Base-by-base conservation (phyloP, 2,329 filamentous ascomycete species). In the Aspergillus carbonarius region DNA sequence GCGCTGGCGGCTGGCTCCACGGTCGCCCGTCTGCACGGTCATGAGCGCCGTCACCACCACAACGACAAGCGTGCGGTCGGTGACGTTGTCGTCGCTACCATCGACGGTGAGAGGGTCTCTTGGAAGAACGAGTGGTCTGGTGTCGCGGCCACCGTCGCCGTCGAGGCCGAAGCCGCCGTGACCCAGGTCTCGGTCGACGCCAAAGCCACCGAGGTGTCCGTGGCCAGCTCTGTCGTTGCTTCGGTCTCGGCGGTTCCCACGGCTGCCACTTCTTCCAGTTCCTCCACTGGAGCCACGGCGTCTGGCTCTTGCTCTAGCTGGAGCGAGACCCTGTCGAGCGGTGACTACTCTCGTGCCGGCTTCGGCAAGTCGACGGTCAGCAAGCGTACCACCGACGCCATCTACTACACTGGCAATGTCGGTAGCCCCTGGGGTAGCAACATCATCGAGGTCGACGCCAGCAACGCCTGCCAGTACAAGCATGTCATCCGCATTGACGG, bases 371-470 rank as follows among this genome's bases (percentile, higher is more conserved):
- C 64, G 59, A 34, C 54, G 15, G n/a, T 54, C 40, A 48, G 44
- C 44, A 63, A 66, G 51, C 51, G 51, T 51, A 42, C 44, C 17
- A 59, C 61, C 27, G 58, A 62, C 32, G 58, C 61, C 44, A 62
- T 67, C 56, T 63, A 64, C 55, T 76, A 71, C 63, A 59, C 60
- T 20, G 75, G 75, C 51, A 77, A 77, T 62, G 57, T 70, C 44
- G 75, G 75, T 54, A 62, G 18, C 55, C 75, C 75, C 6, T 76
- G 73, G 68, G 74, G 76, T 55, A 74, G 72, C 71, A 76, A 77
- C 72, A 74, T 76, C 58, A 71, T 74, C 60, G 60, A 74, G 57
- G 69, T 79, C 58, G 48, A 67, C 58, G 67, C 70, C 62, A 58
- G 63, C 48, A 63, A 67, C 18, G 72, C 73, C 55, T 65, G 58